Conservation (phyloP, 257 asterid species). For the Ligustrum vulgare region DNA sequence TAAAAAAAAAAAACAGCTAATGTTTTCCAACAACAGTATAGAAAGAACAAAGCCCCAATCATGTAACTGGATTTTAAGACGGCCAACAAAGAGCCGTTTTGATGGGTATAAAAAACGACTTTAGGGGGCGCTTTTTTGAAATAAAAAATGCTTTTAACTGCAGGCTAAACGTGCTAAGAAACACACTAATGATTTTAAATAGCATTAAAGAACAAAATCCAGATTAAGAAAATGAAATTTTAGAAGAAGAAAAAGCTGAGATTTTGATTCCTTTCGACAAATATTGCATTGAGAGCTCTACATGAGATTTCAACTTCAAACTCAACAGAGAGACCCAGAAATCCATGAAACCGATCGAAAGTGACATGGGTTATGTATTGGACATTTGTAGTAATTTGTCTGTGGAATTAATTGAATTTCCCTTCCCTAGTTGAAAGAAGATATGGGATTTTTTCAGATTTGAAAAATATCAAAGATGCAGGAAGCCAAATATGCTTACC, state of each 20-base stretch:
- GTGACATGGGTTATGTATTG: constrained; percentile 93
- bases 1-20: too few relatives aligned
- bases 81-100: constrained; percentile 9
- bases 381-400: constrained; percentile 53
- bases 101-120: constrained; percentile 1
- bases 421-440: constrained; percentile 7
- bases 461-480: background rate
- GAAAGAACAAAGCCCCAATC: background rate
- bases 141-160: constrained; percentile 4
- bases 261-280: background rate
- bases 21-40: background rate
- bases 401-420: background rate
- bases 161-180: background rate
- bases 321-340: constrained; percentile 92
- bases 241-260: background rate
- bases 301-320: constrained; percentile 83
- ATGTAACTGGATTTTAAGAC: background rate
- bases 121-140: background rate
- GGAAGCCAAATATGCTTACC: constrained; percentile 41
- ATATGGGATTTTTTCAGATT: background rate
- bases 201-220: background rate
- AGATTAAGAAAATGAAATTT: background rate
- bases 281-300: constrained; percentile 96
- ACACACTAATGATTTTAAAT: too few relatives aligned
- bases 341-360: constrained; percentile 88